Evolutionary conservation across 345 rosid genomes (phyloP).

Genomic region (Eucalyptus coolabah): DNA sequence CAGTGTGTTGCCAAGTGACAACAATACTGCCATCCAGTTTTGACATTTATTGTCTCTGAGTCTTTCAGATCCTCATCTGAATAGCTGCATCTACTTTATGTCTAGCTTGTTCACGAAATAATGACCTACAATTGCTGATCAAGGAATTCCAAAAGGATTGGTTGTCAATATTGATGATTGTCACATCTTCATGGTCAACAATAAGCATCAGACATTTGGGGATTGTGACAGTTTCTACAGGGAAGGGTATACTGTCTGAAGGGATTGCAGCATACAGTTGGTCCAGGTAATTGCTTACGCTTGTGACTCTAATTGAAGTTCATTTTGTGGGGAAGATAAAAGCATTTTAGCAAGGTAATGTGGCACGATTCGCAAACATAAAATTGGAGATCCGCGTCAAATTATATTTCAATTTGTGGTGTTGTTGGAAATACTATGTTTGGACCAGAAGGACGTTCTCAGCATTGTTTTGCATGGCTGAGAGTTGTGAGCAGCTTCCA

Average conservation of each 20-base stretch:
- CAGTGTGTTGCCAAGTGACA: background rate
- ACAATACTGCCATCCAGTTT: background rate
- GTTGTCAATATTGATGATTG: slow-evolving; percentile 22
- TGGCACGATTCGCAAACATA: background rate
- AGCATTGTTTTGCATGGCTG: slow-evolving; percentile 99
- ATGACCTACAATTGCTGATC: slow-evolving; percentile 14
- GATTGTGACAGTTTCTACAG: too few species aligned
- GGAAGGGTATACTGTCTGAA: slow-evolving; percentile 14
- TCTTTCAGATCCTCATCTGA: background rate
- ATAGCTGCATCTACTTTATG: background rate
- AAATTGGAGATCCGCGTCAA: background rate
- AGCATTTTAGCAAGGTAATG: background rate
- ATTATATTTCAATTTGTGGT: background rate
- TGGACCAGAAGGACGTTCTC: slow-evolving; percentile 99
- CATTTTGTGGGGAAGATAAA: too few species aligned
- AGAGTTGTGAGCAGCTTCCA: slow-evolving; percentile 56
- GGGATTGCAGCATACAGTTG: too few species aligned
- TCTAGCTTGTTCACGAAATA: background rate
- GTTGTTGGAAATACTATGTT: slow-evolving; percentile 98
- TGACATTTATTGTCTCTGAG: background rate
- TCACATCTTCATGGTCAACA: too few species aligned
- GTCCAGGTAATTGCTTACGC: too few species aligned
- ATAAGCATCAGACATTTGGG: too few species aligned
- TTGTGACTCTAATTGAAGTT: too few species aligned
- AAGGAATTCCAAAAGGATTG: slow-evolving; percentile 94